A percentile compares a stretch with the other conserved stretches of the same genome.
Evolutionary conservation across 768 basidiomycete genomes (phyloP).

Genomic region (Rhizopogon vulgaris): DNA sequence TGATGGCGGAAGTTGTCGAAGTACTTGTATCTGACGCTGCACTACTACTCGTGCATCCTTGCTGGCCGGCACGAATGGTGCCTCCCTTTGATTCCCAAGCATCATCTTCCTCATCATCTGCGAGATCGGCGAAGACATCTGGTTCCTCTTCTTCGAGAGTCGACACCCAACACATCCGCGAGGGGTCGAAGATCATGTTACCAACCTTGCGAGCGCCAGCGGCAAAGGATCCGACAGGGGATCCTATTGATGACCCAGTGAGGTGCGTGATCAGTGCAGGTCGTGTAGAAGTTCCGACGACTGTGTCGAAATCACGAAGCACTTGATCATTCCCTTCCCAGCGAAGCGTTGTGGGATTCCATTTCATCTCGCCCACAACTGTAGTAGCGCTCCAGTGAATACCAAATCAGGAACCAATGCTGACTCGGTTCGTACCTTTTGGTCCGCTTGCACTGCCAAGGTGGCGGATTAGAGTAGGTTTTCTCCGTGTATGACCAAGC

Average conservation of each 20-base stretch:
- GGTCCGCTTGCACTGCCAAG: slow-evolving; percentile 59
- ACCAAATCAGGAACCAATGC: slow-evolving; percentile 1
- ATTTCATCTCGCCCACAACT: slow-evolving; percentile 97
- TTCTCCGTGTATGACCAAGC: slow-evolving; percentile 47
- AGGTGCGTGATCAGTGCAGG: slow-evolving; percentile 95
- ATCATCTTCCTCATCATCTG: slow-evolving; percentile 84
- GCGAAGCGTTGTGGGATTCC: slow-evolving; percentile 83
- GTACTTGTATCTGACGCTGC: slow-evolving; percentile 20
- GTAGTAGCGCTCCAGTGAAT: slow-evolving; percentile 12
- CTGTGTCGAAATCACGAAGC: slow-evolving; percentile 83
- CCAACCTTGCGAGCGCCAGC: slow-evolving; percentile 87
- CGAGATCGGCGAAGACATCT: slow-evolving; percentile 90
- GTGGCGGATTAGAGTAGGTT: slow-evolving; percentile 86
- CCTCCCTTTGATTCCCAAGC: slow-evolving; percentile 69
- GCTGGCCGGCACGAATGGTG: slow-evolving; percentile 67
- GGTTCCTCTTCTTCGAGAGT: slow-evolving; percentile 88
- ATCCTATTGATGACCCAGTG: slow-evolving; percentile 81
- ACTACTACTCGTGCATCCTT: slow-evolving; percentile 24
- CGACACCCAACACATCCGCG: slow-evolving; percentile 93
- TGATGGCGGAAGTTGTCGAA: slow-evolving; percentile 18
- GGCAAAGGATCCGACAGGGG: slow-evolving; percentile 67
- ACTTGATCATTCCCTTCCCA: slow-evolving; percentile 98
- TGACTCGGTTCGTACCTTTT: slow-evolving; percentile 52
- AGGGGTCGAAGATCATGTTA: slow-evolving; percentile 96
- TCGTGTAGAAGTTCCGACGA: slow-evolving; percentile 74